These are phyloP conservation scores for Magnusiomyces sp. DNA, from an alignment of 1,139 yeast species.

Conservation along the genomic window DNA sequence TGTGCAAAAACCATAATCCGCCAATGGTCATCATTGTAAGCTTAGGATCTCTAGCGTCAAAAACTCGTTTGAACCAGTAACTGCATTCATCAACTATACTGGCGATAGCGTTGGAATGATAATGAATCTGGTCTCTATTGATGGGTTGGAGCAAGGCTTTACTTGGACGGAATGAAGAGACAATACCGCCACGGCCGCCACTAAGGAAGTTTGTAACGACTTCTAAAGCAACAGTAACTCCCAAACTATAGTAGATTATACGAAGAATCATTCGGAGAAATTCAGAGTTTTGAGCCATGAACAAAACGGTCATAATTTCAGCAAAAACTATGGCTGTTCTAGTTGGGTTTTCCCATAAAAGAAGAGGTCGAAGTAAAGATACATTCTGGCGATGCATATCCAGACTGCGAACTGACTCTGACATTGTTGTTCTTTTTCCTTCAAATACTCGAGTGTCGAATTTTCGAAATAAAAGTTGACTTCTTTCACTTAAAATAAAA, in stretches of 20 bases:
- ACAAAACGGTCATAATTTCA: conserved; percentile 47
- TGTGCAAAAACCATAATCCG: conserved; percentile 53
- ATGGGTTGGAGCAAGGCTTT: conserved; percentile 24
- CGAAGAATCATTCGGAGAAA: conserved; percentile 61
- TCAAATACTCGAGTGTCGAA: too few relatives aligned
- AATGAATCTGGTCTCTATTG: conserved; percentile 27
- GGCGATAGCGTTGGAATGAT: conserved; percentile 27
- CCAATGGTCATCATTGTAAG: conserved; percentile 68
- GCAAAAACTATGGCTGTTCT: conserved; percentile 74
- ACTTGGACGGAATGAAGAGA: conserved; percentile 30
- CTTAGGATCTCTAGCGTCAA: conserved; percentile 60
- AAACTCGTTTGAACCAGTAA: conserved; percentile 44
- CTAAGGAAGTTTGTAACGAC: conserved; percentile 28
- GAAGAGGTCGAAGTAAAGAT: conserved; percentile 26
- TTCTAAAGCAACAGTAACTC: conserved; percentile 28
- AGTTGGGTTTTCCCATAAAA: conserved; percentile 80
- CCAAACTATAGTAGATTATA: conserved; percentile 32
- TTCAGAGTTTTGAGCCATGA: conserved; percentile 62
- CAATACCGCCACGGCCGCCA: conserved; percentile 28
- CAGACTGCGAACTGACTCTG: conserved; percentile 13
- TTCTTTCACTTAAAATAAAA: too few relatives aligned
- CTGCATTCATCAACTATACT: conserved; percentile 25
- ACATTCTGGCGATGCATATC: conserved; percentile 10
- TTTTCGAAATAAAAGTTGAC: too few relatives aligned
- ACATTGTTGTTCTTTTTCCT: too few relatives aligned